Percentiles rank a stretch among this genome's conserved stretches.
Conservation (phyloP, 768 basidiomycete species). For the Naganishia antarctica region DNA sequence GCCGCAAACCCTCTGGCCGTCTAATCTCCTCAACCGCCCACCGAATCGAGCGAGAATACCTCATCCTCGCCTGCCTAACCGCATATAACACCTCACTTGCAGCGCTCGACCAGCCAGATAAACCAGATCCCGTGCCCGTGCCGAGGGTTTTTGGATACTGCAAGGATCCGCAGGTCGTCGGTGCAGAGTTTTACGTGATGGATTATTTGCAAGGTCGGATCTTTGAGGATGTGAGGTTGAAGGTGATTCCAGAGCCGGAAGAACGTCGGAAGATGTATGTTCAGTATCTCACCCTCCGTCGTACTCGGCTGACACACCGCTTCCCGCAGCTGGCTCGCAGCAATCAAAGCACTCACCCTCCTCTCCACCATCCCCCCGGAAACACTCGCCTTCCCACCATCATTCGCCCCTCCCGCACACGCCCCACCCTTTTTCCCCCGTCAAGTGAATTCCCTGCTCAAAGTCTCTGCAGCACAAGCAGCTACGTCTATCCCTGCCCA, state of each 20-base stretch:
- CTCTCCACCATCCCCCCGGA: slow-evolving; percentile 56
- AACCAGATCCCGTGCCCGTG: slow-evolving; percentile 61
- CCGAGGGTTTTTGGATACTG: slow-evolving; percentile 80
- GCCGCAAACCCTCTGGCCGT: slow-evolving; percentile 85
- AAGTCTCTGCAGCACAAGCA: slow-evolving; percentile 75
- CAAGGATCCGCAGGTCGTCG: slow-evolving; percentile 68
- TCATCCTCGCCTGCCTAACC: slow-evolving; percentile 70
- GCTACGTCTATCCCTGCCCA: slow-evolving; percentile 48
- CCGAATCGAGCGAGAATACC: slow-evolving; percentile 89
- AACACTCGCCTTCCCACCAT: slow-evolving; percentile 59
- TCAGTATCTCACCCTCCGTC: background rate
- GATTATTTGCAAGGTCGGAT: slow-evolving; percentile 90
- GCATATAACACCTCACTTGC: slow-evolving; percentile 62
- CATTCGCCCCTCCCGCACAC: slow-evolving; percentile 40
- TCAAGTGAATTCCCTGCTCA: slow-evolving; percentile 82
- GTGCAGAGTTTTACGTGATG: slow-evolving; percentile 94
- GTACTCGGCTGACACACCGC: background rate
- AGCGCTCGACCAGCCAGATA: slow-evolving; percentile 49
- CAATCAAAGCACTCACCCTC: slow-evolving; percentile 39
- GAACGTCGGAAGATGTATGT: slow-evolving; percentile 69
- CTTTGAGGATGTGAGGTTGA: slow-evolving; percentile 78
- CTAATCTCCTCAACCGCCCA: slow-evolving; percentile 88
- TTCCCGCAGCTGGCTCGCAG: slow-evolving; percentile 41
- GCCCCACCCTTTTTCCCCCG: slow-evolving; percentile 74
- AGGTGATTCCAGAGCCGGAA: slow-evolving; percentile 57